phyloP scores from a whole-genome alignment of 805 yeast genomes.

The Metschnikowia kofuensis region DNA sequence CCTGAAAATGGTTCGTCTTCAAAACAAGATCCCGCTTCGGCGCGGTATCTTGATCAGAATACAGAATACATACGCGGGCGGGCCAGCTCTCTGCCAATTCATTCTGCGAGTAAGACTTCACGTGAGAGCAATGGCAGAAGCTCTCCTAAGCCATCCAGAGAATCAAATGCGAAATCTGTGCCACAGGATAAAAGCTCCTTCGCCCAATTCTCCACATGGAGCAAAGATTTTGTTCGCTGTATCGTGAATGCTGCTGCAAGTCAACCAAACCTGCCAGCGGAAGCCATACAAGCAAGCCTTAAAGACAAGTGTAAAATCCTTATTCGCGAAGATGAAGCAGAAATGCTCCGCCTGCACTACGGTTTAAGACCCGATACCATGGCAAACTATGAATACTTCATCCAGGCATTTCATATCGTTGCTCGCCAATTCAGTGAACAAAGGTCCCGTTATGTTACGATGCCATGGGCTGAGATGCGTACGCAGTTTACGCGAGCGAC shows the following conservation, averaged over 20 bases:
- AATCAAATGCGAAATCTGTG: neutral
- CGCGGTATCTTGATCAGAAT: neutral
- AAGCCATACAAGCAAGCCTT: slow-evolving; percentile 11
- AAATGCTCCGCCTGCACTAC: slow-evolving; percentile 17
- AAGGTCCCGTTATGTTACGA: slow-evolving; percentile 8
- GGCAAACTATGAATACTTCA: slow-evolving; percentile 12
- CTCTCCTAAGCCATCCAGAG: neutral
- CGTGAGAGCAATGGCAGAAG: neutral
- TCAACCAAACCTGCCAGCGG: neutral
- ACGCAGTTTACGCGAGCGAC: slow-evolving; percentile 9
- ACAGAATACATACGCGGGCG: neutral
- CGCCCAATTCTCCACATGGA: slow-evolving; percentile 13
- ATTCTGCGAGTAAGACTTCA: neutral
- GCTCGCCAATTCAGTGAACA: slow-evolving; percentile 9
- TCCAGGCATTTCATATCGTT: slow-evolving; percentile 13
- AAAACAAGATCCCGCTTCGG: neutral
- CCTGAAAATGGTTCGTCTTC: neutral
- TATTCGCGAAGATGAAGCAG: slow-evolving; percentile 13
- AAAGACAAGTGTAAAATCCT: slow-evolving; percentile 4
- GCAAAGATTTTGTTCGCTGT: slow-evolving; percentile 13
- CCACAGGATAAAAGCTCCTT: slow-evolving; percentile 1
- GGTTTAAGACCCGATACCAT: slow-evolving; percentile 9
- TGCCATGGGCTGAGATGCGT: slow-evolving; percentile 17
- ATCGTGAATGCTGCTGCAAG: slow-evolving; percentile 11
- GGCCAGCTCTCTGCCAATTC: neutral